Evolutionary conservation across 2,329 filamentous ascomycete genomes (phyloP).

Genomic region (Venturia asperata): DNA sequence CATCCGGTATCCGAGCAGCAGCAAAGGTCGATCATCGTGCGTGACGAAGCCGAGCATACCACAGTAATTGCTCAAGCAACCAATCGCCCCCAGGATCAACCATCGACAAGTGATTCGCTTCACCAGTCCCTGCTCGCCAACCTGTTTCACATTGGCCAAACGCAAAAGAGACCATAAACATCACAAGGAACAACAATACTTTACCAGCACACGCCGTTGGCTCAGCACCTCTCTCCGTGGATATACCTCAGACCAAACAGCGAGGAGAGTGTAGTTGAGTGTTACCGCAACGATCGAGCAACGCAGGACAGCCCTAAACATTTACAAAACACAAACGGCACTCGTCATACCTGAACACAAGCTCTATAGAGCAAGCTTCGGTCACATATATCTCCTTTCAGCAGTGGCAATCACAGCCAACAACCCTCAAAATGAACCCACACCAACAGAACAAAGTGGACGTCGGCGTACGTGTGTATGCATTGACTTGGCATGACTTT

Average conservation of each 20-base stretch:
- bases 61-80: neutral
- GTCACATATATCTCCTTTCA: neutral
- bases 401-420: neutral
- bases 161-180: neutral
- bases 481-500: slow-evolving; percentile 13
- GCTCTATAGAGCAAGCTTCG: neutral
- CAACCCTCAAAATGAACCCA: slow-evolving; percentile 65
- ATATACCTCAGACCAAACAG: neutral
- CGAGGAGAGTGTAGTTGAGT: neutral
- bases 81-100: slow-evolving; percentile 8
- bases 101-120: neutral
- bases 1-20: neutral
- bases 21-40: neutral
- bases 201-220: neutral
- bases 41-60: neutral
- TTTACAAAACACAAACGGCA: neutral
- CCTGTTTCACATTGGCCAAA: neutral
- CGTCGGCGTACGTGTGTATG: slow-evolving; percentile 64
- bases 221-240: neutral
- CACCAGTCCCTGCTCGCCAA: neutral
- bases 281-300: neutral
- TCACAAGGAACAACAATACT: neutral
- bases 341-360: slow-evolving; percentile 3
- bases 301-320: neutral
- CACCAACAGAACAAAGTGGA: slow-evolving; percentile 98